A percentile compares a stretch with the other conserved stretches of the same genome.
phyloP scores from a whole-genome alignment of 2,329 filamentous ascomycete species.

The Aspergillus brasiliensis region DNA sequence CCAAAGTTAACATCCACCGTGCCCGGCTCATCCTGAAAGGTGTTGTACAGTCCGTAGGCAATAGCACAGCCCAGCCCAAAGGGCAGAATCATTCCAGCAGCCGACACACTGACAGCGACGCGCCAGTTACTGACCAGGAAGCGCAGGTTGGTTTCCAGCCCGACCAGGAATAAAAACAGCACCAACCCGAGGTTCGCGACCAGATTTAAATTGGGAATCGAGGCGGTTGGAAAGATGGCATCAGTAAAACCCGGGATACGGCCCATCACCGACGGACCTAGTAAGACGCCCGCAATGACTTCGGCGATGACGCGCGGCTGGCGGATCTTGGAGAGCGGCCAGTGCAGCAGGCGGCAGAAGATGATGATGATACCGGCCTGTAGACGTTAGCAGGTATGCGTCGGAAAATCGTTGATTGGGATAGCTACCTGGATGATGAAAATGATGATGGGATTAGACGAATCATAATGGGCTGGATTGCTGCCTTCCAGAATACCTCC shows the following conservation, averaged over 20 bases:
- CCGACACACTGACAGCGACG: slow-evolving; percentile 73
- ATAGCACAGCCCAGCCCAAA: slow-evolving; percentile 81
- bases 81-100: slow-evolving; percentile 77
- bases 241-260: slow-evolving; percentile 76
- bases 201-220: slow-evolving; percentile 73
- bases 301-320: slow-evolving; percentile 84
- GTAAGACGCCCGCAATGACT: slow-evolving; percentile 79
- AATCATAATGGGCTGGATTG: slow-evolving; percentile 68
- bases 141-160: slow-evolving; percentile 80
- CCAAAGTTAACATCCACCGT: slow-evolving; percentile 62
- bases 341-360: slow-evolving; percentile 73
- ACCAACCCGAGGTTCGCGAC: slow-evolving; percentile 83
- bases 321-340: slow-evolving; percentile 72
- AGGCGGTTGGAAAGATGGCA: slow-evolving; percentile 74
- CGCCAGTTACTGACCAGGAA: slow-evolving; percentile 79
- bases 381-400: not conserved
- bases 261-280: slow-evolving; percentile 87
- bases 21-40: slow-evolving; percentile 64
- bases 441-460: slow-evolving; percentile 71
- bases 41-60: slow-evolving; percentile 75
- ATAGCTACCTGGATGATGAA: slow-evolving; percentile 71
- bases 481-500: slow-evolving; percentile 71
- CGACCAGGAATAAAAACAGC: slow-evolving; percentile 84
- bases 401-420: not conserved
- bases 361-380: slow-evolving; percentile 73